These are phyloP conservation scores for Cryoendolithus antarcticus DNA, from an alignment of 2,329 filamentous ascomycete genomes.

Conservation along the genomic window DNA sequence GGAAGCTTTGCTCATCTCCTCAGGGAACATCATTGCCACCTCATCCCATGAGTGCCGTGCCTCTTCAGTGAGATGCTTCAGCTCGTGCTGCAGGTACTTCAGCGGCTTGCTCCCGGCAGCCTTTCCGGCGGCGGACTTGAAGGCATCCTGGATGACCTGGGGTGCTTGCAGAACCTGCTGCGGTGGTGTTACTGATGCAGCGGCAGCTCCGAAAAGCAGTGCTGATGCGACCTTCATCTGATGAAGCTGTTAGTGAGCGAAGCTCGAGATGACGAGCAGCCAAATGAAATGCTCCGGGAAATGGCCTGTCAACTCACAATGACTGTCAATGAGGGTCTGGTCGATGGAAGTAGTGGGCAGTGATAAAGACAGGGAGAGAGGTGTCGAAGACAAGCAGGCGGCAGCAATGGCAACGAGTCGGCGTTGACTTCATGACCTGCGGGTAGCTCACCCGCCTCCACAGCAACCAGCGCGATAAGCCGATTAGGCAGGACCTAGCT, in stretches of 20 bases:
- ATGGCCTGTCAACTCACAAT: too few relatives aligned
- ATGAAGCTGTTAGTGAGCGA: neutral
- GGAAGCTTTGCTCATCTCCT: constrained; percentile 56
- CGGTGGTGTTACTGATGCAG: constrained; percentile 53
- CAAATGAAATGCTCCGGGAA: too few relatives aligned
- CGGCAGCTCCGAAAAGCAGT: constrained; percentile 69
- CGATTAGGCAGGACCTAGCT: too few relatives aligned
- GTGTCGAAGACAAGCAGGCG: too few relatives aligned
- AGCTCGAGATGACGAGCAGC: too few relatives aligned
- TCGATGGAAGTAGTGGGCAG: too few relatives aligned
- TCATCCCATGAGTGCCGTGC: constrained; percentile 82
- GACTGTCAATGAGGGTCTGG: too few relatives aligned
- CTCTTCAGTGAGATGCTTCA: constrained; percentile 53
- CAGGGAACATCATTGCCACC: constrained; percentile 69
- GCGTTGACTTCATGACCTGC: too few relatives aligned
- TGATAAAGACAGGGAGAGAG: too few relatives aligned
- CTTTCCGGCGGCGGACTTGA: constrained; percentile 52
- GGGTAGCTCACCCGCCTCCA: too few relatives aligned
- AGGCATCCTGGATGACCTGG: constrained; percentile 23
- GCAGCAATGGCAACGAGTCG: too few relatives aligned
- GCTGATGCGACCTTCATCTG: constrained; percentile 74
- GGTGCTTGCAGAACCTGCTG: constrained; percentile 42
- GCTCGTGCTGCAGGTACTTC: constrained; percentile 50
- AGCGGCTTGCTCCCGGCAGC: constrained; percentile 41
- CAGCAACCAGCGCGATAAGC: too few relatives aligned